phyloP scores from a whole-genome alignment of 345 rosid species.

The Euphorbia lathyris region DNA sequence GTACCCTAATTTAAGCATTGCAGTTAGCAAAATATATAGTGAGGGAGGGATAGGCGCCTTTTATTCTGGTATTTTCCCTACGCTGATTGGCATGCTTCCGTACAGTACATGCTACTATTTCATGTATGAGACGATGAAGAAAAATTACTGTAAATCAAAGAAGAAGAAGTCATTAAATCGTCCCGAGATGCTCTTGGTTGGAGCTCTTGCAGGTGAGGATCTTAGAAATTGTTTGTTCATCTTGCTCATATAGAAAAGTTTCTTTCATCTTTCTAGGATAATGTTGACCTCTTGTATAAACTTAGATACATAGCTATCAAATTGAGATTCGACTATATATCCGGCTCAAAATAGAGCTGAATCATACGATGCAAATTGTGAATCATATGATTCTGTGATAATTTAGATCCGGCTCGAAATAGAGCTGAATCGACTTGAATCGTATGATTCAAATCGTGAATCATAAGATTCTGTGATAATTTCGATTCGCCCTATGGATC shows the following conservation, averaged over 20 bases:
- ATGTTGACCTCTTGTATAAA: background rate
- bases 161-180: conserved; percentile 81
- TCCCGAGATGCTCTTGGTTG: conserved; percentile 86
- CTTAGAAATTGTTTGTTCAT: background rate
- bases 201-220: conserved; percentile 81
- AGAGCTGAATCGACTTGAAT: too few species aligned
- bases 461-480: too few species aligned
- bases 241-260: background rate
- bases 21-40: conserved; percentile 68
- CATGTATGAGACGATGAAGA: conserved; percentile 81
- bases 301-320: too few species aligned
- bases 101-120: conserved; percentile 95
- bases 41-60: conserved; percentile 86
- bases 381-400: too few species aligned
- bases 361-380: too few species aligned
- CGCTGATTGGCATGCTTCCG: conserved; percentile 94
- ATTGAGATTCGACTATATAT: too few species aligned
- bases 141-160: conserved; percentile 63
- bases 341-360: too few species aligned
- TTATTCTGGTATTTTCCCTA: conserved; percentile 81
- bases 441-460: too few species aligned
- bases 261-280: background rate
- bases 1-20: conserved; percentile 73
- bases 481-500: too few species aligned
- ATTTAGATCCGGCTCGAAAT: too few species aligned